phyloP scores from a whole-genome alignment of 2,329 filamentous ascomycete genomes.

The Phialocephala sp. region DNA sequence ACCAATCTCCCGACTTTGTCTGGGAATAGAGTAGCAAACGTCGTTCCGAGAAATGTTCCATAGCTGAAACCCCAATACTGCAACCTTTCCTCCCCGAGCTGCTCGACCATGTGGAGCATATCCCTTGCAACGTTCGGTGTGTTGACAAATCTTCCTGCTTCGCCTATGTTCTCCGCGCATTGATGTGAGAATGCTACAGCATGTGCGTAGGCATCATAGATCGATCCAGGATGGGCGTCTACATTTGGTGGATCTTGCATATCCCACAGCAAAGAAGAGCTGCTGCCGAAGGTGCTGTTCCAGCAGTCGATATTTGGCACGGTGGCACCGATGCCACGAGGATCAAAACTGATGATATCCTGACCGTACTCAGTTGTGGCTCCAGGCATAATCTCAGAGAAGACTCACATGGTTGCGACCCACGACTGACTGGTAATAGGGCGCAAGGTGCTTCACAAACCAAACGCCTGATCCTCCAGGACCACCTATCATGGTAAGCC shows the following conservation, averaged over 20 bases:
- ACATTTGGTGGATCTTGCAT: constrained; percentile 52
- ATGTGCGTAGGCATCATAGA: constrained; percentile 54
- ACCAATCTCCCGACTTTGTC: constrained; percentile 49
- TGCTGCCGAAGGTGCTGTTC: constrained; percentile 29
- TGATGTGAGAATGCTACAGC: constrained; percentile 50
- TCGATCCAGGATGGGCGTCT: constrained; percentile 52
- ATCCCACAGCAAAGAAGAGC: constrained; percentile 47
- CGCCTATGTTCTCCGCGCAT: constrained; percentile 42
- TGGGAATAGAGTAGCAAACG: constrained; percentile 52
- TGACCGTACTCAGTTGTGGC: constrained; percentile 29
- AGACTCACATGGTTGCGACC: constrained; percentile 52
- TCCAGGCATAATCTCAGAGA: neutral
- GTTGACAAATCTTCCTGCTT: constrained; percentile 27
- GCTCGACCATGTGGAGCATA: constrained; percentile 44
- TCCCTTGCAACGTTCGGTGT: constrained; percentile 43
- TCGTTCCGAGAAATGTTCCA: constrained; percentile 51
- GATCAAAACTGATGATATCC: constrained; percentile 58
- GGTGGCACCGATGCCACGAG: constrained; percentile 54
- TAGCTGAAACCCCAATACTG: constrained; percentile 60
- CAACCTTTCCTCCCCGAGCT: constrained; percentile 42
- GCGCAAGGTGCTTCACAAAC: constrained; percentile 33
- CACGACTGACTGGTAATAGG: constrained; percentile 49
- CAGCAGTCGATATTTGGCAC: constrained; percentile 57
- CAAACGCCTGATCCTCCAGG: constrained; percentile 54
- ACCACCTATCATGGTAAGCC: constrained; percentile 39